Evolutionary conservation across 179 eudicot species (phyloP).

Genomic region (Corrigiola litoralis): DNA sequence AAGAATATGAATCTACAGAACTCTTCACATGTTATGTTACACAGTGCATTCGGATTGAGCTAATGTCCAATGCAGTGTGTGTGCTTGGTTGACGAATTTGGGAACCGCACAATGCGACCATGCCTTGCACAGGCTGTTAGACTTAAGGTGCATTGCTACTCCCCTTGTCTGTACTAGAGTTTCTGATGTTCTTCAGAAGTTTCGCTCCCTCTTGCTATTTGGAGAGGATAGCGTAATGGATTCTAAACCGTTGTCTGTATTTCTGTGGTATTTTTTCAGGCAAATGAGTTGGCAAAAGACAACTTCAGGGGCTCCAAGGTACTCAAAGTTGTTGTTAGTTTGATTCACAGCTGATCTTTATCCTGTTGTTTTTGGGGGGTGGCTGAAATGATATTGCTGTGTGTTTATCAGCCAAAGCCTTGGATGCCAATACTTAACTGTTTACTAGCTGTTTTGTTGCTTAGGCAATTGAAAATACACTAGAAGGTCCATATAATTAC

Average conservation of each 20-base stretch:
- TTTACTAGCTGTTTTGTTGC: neutral
- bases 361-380: neutral
- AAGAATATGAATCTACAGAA: neutral
- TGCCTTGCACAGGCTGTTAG: conserved; percentile 79
- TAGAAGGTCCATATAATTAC: neutral
- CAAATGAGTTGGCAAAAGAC: conserved; percentile 59
- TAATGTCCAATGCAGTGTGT: conserved; percentile 60
- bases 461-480: neutral
- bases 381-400: neutral
- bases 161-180: neutral
- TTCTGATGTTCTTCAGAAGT: neutral
- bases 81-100: conserved; percentile 86
- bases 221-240: neutral
- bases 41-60: neutral
- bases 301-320: conserved; percentile 94
- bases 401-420: neutral
- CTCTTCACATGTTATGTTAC: neutral
- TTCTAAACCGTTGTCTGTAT: conserved; percentile 3
- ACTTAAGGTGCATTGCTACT: conserved; percentile 58
- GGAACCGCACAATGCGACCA: conserved; percentile 96
- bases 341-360: neutral
- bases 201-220: neutral
- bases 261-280: conserved; percentile 39
- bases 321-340: neutral
- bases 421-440: neutral